phyloP scores from a whole-genome alignment of 805 yeast species.

The Danielozyma ontarioensis region DNA sequence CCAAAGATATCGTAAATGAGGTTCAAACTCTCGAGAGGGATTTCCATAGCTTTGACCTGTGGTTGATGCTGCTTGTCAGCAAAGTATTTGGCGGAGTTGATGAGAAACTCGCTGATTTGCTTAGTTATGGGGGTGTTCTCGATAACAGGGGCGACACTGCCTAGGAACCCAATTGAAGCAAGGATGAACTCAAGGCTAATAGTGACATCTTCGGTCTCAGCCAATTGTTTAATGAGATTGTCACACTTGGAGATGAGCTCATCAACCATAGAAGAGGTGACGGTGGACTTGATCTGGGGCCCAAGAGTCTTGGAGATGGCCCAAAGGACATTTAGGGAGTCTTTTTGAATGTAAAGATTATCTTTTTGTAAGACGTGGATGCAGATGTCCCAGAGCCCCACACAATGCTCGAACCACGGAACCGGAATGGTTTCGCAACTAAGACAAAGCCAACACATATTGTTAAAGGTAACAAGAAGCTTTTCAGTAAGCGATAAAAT shows the following conservation, averaged over 20 bases:
- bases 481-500: constrained; percentile 43
- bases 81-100: constrained; percentile 2
- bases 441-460: constrained; percentile 56
- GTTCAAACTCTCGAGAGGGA: constrained; percentile 58
- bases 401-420: constrained; percentile 32
- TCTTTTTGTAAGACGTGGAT: constrained; percentile 7
- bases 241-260: constrained; percentile 18
- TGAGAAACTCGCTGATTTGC: constrained; percentile 43
- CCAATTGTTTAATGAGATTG: constrained; percentile 4
- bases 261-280: constrained; percentile 21
- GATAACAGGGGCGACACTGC: constrained; percentile 43
- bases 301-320: constrained; percentile 34
- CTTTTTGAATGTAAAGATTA: constrained; percentile 21
- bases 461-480: constrained; percentile 64
- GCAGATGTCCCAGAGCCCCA: constrained; percentile 26
- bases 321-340: constrained; percentile 33
- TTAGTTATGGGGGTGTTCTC: constrained; percentile 41
- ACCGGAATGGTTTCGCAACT: constrained; percentile 27
- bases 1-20: constrained; percentile 73
- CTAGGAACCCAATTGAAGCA: constrained; percentile 49
- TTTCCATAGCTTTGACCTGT: constrained; percentile 20
- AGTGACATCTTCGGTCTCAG: constrained; percentile 11
- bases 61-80: constrained; percentile 15
- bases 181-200: constrained; percentile 34
- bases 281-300: constrained; percentile 21